Evolutionary conservation across 2,329 filamentous ascomycete species (phyloP), one percentile per base, ranked within the genome.

Genomic region (Aspergillus tanneri): DNA sequence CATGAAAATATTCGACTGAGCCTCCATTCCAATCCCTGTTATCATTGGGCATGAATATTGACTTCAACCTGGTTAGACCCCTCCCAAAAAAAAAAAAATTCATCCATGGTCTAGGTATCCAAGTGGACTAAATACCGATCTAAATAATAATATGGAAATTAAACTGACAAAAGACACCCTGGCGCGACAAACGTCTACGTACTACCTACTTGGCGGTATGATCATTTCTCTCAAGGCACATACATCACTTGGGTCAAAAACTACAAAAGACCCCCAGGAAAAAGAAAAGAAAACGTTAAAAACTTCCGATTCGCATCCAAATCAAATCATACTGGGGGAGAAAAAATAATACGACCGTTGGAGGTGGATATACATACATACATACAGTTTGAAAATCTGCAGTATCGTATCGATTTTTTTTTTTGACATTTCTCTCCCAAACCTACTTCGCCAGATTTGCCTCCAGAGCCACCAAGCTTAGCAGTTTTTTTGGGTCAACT

Each of bases 401-500:
- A 39, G 19, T 18, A 12, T 24, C 10, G 12, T 32, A 32, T 32
- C 28, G 12, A n/a, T 35, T 27, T 18, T 43, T 16, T 47, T 27
- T 46, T 12, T 42, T 42, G n/a, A 28, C 37, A 21, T 46, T 47
- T 45, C 35, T 18, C 36, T 36, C 14, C 42, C 25, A 32, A 46
- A n/a, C n/a, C n/a, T n/a, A n/a, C n/a, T n/a, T n/a, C n/a, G n/a
- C n/a, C n/a, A n/a, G n/a, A n/a, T 46, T 47, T 28, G 43, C 43
- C 38, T 49, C 46, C 44, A 37, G 42, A 41, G 25, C 45, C 52
- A 52, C 49, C 41, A 46, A 55, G 50, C 53, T 53, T 50, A 44
- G 43, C 35, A 51, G 50, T 45, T 49, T n/a, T n/a, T 49, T 40
- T 48, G 47, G 42, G 40, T 42, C 32, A 43, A 45, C 47, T 44